Percentiles rank a stretch among this genome's conserved stretches.
phyloP scores from a whole-genome alignment of 2,329 filamentous ascomycete genomes.

The Ophiostoma populinum region DNA sequence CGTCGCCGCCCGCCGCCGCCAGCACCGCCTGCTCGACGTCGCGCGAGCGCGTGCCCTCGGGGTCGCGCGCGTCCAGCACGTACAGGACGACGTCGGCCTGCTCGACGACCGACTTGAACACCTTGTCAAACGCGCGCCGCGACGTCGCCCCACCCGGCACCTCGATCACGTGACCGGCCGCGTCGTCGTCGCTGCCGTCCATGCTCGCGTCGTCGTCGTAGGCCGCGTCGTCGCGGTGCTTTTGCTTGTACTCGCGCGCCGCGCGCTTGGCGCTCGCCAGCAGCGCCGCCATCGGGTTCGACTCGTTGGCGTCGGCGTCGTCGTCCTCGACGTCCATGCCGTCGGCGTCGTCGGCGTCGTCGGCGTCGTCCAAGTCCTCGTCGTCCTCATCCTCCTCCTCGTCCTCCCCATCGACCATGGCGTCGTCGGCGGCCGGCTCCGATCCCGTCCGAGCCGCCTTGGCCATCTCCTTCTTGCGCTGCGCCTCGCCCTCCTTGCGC shows the following conservation, averaged over 20 bases:
- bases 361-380: constrained; percentile 28
- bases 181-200: constrained; percentile 25
- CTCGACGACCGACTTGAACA: constrained; percentile 86
- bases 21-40: constrained; percentile 84
- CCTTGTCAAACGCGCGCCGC: constrained; percentile 80
- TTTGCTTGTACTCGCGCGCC: constrained; percentile 56
- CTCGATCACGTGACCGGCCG: constrained; percentile 30
- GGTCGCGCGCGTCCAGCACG: constrained; percentile 81
- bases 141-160: constrained; percentile 43
- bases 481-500: constrained; percentile 63
- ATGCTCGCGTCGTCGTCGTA: constrained; percentile 31
- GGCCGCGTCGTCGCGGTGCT: constrained; percentile 41
- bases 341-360: constrained; percentile 36
- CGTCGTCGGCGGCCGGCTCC: constrained; percentile 22
- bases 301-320: constrained; percentile 43
- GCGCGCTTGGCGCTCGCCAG: constrained; percentile 67
- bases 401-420: constrained; percentile 22
- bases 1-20: constrained; percentile 45
- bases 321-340: constrained; percentile 30
- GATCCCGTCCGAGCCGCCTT: constrained; percentile 44
- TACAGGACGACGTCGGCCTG: constrained; percentile 83
- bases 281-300: constrained; percentile 85
- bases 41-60: constrained; percentile 75
- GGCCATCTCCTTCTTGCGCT: constrained; percentile 52
- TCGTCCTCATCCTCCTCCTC: constrained; percentile 26